phyloP scores from a whole-genome alignment of 1,284 basidiomycete species.

The Entoloma clypeatum region DNA sequence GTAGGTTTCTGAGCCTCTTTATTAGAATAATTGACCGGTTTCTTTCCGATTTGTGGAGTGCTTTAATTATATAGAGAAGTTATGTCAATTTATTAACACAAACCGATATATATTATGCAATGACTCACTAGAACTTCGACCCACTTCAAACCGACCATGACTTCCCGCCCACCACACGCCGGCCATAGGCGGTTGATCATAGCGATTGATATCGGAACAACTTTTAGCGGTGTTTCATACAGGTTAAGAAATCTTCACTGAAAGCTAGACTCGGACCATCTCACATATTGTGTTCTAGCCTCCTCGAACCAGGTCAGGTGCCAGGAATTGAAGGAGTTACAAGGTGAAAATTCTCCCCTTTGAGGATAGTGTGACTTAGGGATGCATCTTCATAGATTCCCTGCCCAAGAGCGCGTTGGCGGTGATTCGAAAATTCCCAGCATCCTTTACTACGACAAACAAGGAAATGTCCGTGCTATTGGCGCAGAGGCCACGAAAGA shows the following conservation, averaged over 20 bases:
- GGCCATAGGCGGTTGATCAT: slow-evolving; percentile 27
- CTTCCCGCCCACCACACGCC: slow-evolving; percentile 21
- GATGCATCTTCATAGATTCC: slow-evolving; percentile 26
- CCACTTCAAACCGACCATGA: slow-evolving; percentile 9
- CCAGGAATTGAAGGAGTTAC: slow-evolving; percentile 45
- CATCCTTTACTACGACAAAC: slow-evolving; percentile 48
- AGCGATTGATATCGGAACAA: slow-evolving; percentile 33
- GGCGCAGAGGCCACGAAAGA: slow-evolving; percentile 52
- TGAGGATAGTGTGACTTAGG: slow-evolving; percentile 2
- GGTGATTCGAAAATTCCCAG: slow-evolving; percentile 54
- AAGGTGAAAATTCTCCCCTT: slow-evolving; percentile 26
- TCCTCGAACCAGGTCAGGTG: slow-evolving; percentile 40
- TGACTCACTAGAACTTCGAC: not conserved
- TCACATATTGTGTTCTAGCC: slow-evolving; percentile 15
- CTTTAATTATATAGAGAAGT: too few relatives aligned
- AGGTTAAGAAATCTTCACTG: slow-evolving; percentile 19
- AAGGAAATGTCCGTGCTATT: slow-evolving; percentile 41
- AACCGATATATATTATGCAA: slow-evolving; percentile 1
- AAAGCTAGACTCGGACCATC: not conserved
- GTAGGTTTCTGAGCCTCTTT: too few relatives aligned
- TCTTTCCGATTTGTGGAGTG: too few relatives aligned
- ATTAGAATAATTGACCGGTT: too few relatives aligned
- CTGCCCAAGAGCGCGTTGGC: slow-evolving; percentile 34
- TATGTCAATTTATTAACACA: not conserved
- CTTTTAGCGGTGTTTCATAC: slow-evolving; percentile 32